These are phyloP conservation scores for Monosporascus cannonballus DNA, from an alignment of 2,329 filamentous ascomycete species.

Conservation along the genomic window DNA sequence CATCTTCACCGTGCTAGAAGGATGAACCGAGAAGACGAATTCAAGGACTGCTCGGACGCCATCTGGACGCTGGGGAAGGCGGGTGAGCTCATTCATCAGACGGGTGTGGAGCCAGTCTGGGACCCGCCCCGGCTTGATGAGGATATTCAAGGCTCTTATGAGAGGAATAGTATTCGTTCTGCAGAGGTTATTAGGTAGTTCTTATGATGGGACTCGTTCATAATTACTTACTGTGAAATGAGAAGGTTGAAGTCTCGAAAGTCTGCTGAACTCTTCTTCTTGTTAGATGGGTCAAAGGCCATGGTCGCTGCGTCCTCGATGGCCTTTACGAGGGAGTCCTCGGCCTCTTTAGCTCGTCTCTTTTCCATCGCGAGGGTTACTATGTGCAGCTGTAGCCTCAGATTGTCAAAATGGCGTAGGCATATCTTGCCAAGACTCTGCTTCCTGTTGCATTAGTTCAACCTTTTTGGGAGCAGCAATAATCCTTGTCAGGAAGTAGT, in stretches of 20 bases:
- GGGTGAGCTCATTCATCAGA: constrained; percentile 51
- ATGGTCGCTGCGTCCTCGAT: constrained; percentile 35
- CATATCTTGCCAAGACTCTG: background rate
- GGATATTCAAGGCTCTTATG: constrained; percentile 54
- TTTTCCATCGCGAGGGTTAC: constrained; percentile 6
- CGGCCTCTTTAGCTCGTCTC: constrained; percentile 11
- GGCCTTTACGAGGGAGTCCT: constrained; percentile 27
- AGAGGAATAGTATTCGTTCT: constrained; percentile 45
- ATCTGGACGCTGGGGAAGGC: constrained; percentile 53
- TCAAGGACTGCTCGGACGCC: constrained; percentile 64
- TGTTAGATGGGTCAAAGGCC: constrained; percentile 40
- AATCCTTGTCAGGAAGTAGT: too few relatives aligned
- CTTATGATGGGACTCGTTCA: constrained; percentile 5
- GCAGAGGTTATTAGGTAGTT: constrained; percentile 19
- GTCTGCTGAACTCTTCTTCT: constrained; percentile 12
- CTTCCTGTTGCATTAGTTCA: background rate
- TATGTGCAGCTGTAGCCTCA: background rate
- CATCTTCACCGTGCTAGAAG: constrained; percentile 38
- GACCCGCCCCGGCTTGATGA: constrained; percentile 55
- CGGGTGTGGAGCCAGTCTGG: constrained; percentile 54
- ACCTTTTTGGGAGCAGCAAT: too few relatives aligned
- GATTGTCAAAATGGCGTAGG: background rate
- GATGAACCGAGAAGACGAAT: constrained; percentile 65
- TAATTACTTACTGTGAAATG: constrained; percentile 38
- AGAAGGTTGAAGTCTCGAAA: constrained; percentile 40